These are phyloP conservation scores for Nyctanthes arbortristis DNA, from an alignment of 257 asterid species.

Conservation along the genomic window DNA sequence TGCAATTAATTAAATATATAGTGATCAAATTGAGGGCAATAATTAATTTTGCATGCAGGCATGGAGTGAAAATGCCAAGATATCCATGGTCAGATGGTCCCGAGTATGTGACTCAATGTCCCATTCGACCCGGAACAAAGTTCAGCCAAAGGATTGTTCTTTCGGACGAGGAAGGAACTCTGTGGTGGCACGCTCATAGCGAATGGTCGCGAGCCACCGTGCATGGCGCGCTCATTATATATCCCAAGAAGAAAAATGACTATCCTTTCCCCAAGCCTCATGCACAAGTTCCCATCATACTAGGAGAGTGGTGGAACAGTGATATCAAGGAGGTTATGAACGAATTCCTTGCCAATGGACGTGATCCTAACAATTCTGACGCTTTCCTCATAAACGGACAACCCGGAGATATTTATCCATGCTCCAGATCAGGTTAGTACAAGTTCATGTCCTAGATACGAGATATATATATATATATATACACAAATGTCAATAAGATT, in stretches of 20 bases:
- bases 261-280: constrained; percentile 53
- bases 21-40: too few relatives aligned
- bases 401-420: constrained; percentile 47
- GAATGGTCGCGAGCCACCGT: too few relatives aligned
- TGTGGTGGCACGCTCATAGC: too few relatives aligned
- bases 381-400: constrained; percentile 57
- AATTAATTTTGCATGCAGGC: constrained; percentile 43
- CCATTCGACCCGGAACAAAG: constrained; percentile 43
- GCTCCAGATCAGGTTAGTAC: constrained; percentile 45
- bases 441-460: too few relatives aligned
- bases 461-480: too few relatives aligned
- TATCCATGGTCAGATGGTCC: constrained; percentile 81
- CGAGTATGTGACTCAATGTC: constrained; percentile 61
- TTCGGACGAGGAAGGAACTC: too few relatives aligned
- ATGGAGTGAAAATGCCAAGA: too few relatives aligned
- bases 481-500: too few relatives aligned
- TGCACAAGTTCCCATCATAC: constrained; percentile 45
- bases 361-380: constrained; percentile 39
- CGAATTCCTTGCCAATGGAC: constrained; percentile 37
- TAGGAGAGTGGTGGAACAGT: constrained; percentile 52
- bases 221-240: constrained; percentile 44
- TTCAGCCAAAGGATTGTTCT: constrained; percentile 44
- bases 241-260: constrained; percentile 19
- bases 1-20: too few relatives aligned
- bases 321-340: constrained; percentile 42